A percentile compares a stretch with the other conserved stretches of the same genome.
phyloP scores from a whole-genome alignment of 768 basidiomycete genomes.

The Suillus ampliporus region DNA sequence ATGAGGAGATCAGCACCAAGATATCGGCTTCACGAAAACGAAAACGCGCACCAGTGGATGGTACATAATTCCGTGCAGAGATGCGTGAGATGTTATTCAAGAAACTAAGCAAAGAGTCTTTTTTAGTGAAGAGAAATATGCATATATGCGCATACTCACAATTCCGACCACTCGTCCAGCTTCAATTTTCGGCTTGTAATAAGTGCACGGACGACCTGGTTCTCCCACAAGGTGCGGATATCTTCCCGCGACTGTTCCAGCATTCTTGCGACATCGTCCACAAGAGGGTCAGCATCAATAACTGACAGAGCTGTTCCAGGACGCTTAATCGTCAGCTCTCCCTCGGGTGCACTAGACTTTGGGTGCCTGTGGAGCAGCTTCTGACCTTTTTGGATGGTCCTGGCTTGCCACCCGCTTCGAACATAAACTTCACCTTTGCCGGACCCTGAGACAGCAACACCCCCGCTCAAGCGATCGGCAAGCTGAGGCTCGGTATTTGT shows the following conservation, averaged over 20 bases:
- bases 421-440: constrained; percentile 79
- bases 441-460: constrained; percentile 73
- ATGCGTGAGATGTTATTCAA: constrained; percentile 75
- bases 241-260: constrained; percentile 65
- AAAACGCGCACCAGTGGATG: constrained; percentile 66
- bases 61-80: constrained; percentile 69
- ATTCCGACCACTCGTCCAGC: constrained; percentile 88
- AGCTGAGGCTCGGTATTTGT: constrained; percentile 66
- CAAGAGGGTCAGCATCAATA: constrained; percentile 56
- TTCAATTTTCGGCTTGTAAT: constrained; percentile 72
- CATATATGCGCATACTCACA: constrained; percentile 58
- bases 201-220: constrained; percentile 71
- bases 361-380: constrained; percentile 36
- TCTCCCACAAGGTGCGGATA: constrained; percentile 73
- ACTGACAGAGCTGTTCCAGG: constrained; percentile 34
- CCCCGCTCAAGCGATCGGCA: constrained; percentile 76
- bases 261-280: constrained; percentile 65
- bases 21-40: constrained; percentile 29
- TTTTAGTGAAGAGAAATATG: constrained; percentile 14
- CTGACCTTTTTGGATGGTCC: constrained; percentile 59
- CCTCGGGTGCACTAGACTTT: constrained; percentile 28
- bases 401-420: constrained; percentile 81
- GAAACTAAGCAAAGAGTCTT: constrained; percentile 56
- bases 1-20: constrained; percentile 27
- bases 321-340: constrained; percentile 35